These are phyloP conservation scores for Phytophthora megakarya DNA, from an alignment of 352 stramenopile genomes.

Conservation along the genomic window DNA sequence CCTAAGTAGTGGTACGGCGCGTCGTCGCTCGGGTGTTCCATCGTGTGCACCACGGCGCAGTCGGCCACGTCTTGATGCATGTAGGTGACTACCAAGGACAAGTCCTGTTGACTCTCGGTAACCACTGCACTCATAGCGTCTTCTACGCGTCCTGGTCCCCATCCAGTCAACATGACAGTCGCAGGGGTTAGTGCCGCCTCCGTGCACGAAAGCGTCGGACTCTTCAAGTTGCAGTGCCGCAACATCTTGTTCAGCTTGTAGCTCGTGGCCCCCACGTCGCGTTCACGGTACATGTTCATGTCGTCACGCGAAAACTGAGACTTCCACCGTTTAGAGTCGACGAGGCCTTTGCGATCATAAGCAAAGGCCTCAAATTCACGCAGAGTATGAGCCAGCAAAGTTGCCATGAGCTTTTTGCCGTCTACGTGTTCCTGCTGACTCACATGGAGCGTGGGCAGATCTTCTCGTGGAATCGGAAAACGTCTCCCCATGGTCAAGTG, in stretches of 20 bases:
- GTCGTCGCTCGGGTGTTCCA: conserved; percentile 50
- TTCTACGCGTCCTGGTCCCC: conserved; percentile 44
- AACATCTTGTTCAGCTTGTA: conserved; percentile 26
- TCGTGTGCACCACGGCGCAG: conserved; percentile 54
- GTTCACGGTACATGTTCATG: conserved; percentile 52
- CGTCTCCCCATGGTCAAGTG: conserved; percentile 32
- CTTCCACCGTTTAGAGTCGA: conserved; percentile 54
- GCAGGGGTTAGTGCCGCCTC: conserved; percentile 26
- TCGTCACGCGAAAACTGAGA: conserved; percentile 38
- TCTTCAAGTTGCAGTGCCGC: conserved; percentile 27
- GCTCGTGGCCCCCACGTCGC: conserved; percentile 34
- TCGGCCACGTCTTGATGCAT: conserved; percentile 62
- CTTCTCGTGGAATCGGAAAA: conserved; percentile 49
- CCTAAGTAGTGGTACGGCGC: conserved; percentile 54
- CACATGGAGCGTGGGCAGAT: conserved; percentile 42
- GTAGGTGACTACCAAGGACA: conserved; percentile 56
- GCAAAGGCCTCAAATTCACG: conserved; percentile 49
- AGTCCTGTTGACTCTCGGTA: conserved; percentile 49
- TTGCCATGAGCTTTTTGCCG: conserved; percentile 39
- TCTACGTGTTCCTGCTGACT: conserved; percentile 34
- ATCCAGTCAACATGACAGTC: conserved; percentile 42
- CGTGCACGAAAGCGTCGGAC: conserved; percentile 26
- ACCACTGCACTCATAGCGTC: conserved; percentile 58
- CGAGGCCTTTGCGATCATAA: conserved; percentile 27
- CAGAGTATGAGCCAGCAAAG: conserved; percentile 43